Percentiles rank a stretch among this genome's conserved stretches.
Conservation (phyloP, 192 early-diverging fungal genomes). For the Entomortierella beljakovae region DNA sequence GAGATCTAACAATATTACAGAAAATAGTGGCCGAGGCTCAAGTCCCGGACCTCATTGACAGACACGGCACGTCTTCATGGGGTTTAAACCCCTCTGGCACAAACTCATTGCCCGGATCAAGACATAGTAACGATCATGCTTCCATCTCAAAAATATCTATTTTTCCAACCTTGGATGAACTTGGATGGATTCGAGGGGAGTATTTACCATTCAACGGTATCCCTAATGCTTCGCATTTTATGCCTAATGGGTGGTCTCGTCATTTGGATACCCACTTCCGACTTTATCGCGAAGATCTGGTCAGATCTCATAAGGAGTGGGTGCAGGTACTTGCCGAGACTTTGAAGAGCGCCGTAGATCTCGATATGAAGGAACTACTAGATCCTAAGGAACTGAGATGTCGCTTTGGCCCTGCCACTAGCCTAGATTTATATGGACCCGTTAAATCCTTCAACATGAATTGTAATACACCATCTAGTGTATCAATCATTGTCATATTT, state of each 20-base stretch:
- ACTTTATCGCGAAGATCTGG: conserved; percentile 68
- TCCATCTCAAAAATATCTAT: conserved; percentile 61
- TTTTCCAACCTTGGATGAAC: conserved; percentile 66
- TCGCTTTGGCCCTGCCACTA: too few relatives aligned
- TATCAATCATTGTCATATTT: too few relatives aligned
- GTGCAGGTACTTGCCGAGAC: too few relatives aligned
- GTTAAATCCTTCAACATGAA: too few relatives aligned
- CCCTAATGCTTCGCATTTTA: conserved; percentile 57
- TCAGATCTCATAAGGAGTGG: conserved; percentile 57
- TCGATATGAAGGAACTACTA: too few relatives aligned
- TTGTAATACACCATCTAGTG: too few relatives aligned
- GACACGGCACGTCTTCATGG: too few relatives aligned
- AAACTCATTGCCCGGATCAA: conserved; percentile 39
- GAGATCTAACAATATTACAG: conserved; percentile 11
- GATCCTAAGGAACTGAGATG: too few relatives aligned
- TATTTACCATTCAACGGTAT: conserved; percentile 62
- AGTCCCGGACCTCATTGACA: too few relatives aligned
- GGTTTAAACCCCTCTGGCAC: conserved; percentile 56
- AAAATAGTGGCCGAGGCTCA: conserved; percentile 18
- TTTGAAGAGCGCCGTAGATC: too few relatives aligned
- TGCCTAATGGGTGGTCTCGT: conserved; percentile 56
- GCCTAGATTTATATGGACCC: too few relatives aligned
- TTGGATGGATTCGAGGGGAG: conserved; percentile 41
- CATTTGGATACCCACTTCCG: conserved; percentile 71
- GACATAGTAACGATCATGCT: conserved; percentile 67